These are phyloP conservation scores for Phlebiopsis flavidoalba DNA, from an alignment of 768 basidiomycete genomes.

Conservation along the genomic window DNA sequence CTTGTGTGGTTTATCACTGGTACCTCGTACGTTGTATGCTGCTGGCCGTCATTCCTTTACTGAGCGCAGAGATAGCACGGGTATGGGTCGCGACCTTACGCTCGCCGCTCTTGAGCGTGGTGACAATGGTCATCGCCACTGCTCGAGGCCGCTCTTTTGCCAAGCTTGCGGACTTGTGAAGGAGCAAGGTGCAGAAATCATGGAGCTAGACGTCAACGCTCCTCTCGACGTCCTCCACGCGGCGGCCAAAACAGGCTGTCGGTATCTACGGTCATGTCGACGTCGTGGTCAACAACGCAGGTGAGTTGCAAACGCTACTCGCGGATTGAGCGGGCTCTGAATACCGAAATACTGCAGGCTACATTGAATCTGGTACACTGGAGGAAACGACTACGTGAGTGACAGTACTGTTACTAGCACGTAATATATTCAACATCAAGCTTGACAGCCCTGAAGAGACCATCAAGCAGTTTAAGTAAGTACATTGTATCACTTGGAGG, in stretches of 20 bases:
- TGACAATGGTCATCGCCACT: conserved; percentile 31
- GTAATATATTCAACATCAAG: not conserved
- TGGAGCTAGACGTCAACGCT: conserved; percentile 31
- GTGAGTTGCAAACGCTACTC: not conserved
- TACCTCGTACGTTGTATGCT: conserved; percentile 22
- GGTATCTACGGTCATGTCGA: conserved; percentile 37
- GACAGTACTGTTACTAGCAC: not conserved
- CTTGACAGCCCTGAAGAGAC: conserved; percentile 23
- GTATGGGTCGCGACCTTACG: conserved; percentile 33
- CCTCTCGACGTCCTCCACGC: conserved; percentile 29
- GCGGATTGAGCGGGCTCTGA: not conserved
- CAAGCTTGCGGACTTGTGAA: conserved; percentile 30
- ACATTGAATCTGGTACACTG: conserved; percentile 22
- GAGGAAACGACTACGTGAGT: conserved; percentile 26
- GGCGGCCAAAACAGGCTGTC: conserved; percentile 30
- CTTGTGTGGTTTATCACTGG: conserved; percentile 22
- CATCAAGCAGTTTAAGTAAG: conserved; percentile 24
- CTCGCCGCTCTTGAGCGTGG: conserved; percentile 22
- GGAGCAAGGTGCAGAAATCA: conserved; percentile 30
- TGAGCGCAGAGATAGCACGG: conserved; percentile 16
- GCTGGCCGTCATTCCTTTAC: not conserved
- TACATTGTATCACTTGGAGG: not conserved
- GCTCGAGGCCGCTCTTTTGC: conserved; percentile 22
- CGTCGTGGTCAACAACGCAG: conserved; percentile 44
- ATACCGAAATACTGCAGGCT: conserved; percentile 14